Evolutionary conservation across 2,329 filamentous ascomycete species (phyloP), one percentile per base, ranked within the genome.

Genomic region (Cladophialophora immunda): DNA sequence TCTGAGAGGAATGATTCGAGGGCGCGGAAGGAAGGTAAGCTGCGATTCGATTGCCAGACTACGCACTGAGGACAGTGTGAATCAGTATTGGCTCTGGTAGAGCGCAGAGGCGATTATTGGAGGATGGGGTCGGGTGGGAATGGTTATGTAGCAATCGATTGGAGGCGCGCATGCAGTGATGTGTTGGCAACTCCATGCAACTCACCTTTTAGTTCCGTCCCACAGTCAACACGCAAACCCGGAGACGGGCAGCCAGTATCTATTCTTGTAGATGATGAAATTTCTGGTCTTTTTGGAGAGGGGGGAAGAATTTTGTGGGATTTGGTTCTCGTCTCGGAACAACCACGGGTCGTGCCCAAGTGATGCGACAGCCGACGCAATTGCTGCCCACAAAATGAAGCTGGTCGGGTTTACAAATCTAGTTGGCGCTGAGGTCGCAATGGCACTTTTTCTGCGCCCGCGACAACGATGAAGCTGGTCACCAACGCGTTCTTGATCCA

Each of bases 181-280:
- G 71, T 67, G 71, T 61, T 71, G 69, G 69, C 70, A 72, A 59
- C 30, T 59, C 67, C 68, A 69, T 71, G 68, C 69, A 67, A 69
- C 71, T 71, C 67, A 72, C 69, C 69, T 69, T 34, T 61, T 66
- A 67, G 68, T 67, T 66, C 60, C 65, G 66, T 70, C 65, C 65
- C 68, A 70, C 66, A 52, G 50, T 56, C 45, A 66, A 50, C 19
- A 67, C 58, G 52, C 41, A 36, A 57, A 53, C 55, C 52, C 62
- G 64, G 61, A 55, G 52, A 68, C 64, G 60, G 66, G 56, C 19
- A 53, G 32, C 57, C 27, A 38, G 38, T 62, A 60, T 71, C 70
- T 72, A 71, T 72, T 71, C 64, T 65, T 64, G 70, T 70, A 64
- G 22, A 57, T 62, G 52, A 59, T 56, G 56, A 32, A 62, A 65